Base-by-base conservation (phyloP, 2,329 filamentous ascomycete species). In the Reticulascus tulasneorum region DNA sequence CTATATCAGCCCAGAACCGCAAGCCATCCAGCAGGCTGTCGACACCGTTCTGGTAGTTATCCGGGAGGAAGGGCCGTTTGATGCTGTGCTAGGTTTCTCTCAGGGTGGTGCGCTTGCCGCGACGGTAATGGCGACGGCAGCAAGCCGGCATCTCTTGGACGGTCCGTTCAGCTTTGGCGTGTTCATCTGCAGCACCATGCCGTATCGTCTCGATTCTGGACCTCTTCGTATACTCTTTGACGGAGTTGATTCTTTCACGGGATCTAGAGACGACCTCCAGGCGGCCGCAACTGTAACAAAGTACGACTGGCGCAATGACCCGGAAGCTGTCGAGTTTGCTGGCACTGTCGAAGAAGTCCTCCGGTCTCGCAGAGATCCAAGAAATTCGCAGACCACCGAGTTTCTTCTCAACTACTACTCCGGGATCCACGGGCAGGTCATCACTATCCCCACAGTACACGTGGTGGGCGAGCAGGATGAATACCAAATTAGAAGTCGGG, bases 21-120 rank as follows among this genome's bases (percentile, higher is more conserved):
- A 9, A 16, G 13, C 23, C 13, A 17, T 29, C n/a, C 28, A 25
- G 17, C 21, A 41, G 1, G 40, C 33, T n/a, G 27, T 48, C 8
- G 13, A 33, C 9, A 11, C 26, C 13, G 7, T 46, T 8, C 16
- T 28, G 13, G 29, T 33, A 5, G 35, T 41, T n/a, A 20, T 46
- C 15, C 20, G 21, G 9, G 26, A 33, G 17, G 29, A 44, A 10
- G 45, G 44, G 6, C 46, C 46, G 3, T 45, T 46, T 18, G 44
- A 48, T 33, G 40, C 29, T n/a, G 29, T 38, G 8, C 20, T 48
- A 8, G 38, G 44, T 13, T 48, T 48, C 29, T 45, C 40, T 2
- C 35, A 42, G 17, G 46, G 46, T 10, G 40, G 25, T 13, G 32
- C 29, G 9, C 16, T 39, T 7, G 31, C 36, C 3, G 31, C 18